Conservation (phyloP, 257 asterid species). For the Handroanthus guayacan region DNA sequence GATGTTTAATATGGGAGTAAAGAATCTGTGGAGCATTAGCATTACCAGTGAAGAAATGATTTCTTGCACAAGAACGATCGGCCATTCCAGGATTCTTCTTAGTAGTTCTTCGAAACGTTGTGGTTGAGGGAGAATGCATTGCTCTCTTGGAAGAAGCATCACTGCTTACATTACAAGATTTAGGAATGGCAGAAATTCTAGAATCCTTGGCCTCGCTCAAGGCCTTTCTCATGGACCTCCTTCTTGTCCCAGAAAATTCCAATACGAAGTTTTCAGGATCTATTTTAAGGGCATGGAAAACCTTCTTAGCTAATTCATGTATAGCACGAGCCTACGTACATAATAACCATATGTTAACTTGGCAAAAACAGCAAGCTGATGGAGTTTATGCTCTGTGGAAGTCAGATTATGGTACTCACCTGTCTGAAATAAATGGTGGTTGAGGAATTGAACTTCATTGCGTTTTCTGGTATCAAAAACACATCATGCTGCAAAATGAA, state of each 20-base stretch:
- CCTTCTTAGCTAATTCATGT: conserved; percentile 80
- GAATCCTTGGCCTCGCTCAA: conserved; percentile 46
- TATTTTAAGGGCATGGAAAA: conserved; percentile 64
- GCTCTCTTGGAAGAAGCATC: conserved; percentile 35
- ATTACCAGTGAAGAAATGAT: conserved; percentile 40
- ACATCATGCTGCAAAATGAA: conserved; percentile 73
- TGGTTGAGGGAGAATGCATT: conserved; percentile 32
- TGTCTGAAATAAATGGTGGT: conserved; percentile 72
- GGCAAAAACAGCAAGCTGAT: not conserved
- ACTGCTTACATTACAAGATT: not conserved
- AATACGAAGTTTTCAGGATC: conserved; percentile 64
- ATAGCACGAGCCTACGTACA: conserved; percentile 73
- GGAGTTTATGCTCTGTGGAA: not conserved
- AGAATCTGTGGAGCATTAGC: not conserved
- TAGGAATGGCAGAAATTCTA: conserved; percentile 25
- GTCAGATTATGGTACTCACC: conserved; percentile 42
- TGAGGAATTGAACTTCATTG: conserved; percentile 89
- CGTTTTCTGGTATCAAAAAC: conserved; percentile 83
- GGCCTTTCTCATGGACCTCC: conserved; percentile 73
- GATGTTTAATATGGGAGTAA: too few species aligned
- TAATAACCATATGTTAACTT: not conserved
- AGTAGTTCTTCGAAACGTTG: conserved; percentile 36
- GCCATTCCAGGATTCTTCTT: conserved; percentile 34
- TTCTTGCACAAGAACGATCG: conserved; percentile 25
- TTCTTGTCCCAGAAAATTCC: conserved; percentile 69